Conservation (phyloP, 1,284 basidiomycete genomes). For the Cryptococcus wingfieldii region DNA sequence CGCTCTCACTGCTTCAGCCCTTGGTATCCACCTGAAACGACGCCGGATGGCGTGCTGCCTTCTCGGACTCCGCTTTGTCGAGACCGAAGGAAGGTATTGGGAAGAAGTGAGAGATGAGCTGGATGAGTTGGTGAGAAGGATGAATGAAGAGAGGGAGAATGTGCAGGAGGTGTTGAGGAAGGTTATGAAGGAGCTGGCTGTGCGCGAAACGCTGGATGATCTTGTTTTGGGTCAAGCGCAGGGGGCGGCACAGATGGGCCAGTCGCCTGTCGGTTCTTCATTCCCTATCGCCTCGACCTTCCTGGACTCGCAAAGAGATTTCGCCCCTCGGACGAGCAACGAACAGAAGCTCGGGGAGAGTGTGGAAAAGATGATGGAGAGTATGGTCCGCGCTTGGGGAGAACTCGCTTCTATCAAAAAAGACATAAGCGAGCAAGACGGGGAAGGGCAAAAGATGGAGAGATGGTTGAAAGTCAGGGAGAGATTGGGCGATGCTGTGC, state of each 20-base stretch:
- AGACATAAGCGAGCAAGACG: conserved; percentile 8
- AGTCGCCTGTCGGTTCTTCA: not conserved
- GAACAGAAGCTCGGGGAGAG: conserved; percentile 13
- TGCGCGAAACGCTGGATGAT: not conserved
- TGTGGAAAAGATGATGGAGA: conserved; percentile 16
- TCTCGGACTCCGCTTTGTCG: conserved; percentile 33
- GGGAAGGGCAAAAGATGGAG: conserved; percentile 10
- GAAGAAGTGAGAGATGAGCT: conserved; percentile 19
- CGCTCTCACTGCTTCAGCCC: conserved; percentile 36
- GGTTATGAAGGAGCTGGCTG: conserved; percentile 9
- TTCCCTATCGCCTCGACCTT: not conserved
- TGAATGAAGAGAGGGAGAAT: conserved; percentile 15
- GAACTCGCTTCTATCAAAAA: conserved; percentile 5
- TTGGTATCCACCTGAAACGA: conserved; percentile 39
- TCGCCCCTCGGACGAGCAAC: conserved; percentile 24
- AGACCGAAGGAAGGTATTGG: conserved; percentile 27
- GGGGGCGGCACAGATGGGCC: not conserved
- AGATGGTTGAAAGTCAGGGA: conserved; percentile 21
- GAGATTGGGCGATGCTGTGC: conserved; percentile 19
- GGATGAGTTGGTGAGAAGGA: conserved; percentile 13
- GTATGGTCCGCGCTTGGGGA: conserved; percentile 16
- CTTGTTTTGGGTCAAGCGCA: not conserved
- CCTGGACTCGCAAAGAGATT: conserved; percentile 9
- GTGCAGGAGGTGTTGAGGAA: conserved; percentile 19
- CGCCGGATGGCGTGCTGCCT: conserved; percentile 40